Conservation (phyloP, 2,329 filamentous ascomycete genomes). For the Thelonectria discophora region DNA sequence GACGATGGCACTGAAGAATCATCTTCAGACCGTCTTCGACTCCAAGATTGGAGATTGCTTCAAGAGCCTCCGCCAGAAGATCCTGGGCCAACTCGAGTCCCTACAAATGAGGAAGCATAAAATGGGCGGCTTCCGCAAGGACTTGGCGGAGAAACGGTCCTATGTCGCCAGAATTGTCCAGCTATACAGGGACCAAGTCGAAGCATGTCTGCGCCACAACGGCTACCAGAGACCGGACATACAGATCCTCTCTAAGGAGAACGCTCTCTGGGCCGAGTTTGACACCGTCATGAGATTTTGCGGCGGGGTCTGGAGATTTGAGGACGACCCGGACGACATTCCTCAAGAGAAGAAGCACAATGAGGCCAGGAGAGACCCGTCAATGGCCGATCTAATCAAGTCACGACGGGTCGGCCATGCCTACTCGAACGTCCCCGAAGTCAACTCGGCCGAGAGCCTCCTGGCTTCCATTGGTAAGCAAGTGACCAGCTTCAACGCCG, state of each 20-base stretch:
- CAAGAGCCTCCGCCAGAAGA: conserved; percentile 37
- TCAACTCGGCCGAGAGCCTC: conserved; percentile 11
- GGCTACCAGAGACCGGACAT: conserved; percentile 27
- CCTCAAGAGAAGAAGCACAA: neutral
- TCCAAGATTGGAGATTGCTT: conserved; percentile 49
- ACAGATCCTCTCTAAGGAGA: conserved; percentile 40
- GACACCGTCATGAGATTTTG: conserved; percentile 37
- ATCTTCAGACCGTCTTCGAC: conserved; percentile 45
- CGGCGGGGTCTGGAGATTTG: conserved; percentile 43
- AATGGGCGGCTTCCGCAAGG: conserved; percentile 43
- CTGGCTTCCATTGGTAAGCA: conserved; percentile 37
- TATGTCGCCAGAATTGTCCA: conserved; percentile 41
- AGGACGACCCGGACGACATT: conserved; percentile 21
- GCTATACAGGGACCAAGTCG: conserved; percentile 34
- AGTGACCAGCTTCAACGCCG: conserved; percentile 41
- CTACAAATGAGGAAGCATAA: conserved; percentile 17
- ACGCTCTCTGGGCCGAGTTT: conserved; percentile 37
- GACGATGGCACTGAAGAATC: conserved; percentile 41
- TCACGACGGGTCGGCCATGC: neutral
- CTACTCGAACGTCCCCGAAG: conserved; percentile 15
- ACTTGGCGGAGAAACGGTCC: conserved; percentile 33
- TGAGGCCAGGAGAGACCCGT: too few relatives aligned
- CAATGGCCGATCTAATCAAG: neutral
- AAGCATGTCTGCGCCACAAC: conserved; percentile 38
- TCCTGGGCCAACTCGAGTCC: conserved; percentile 34